These are phyloP conservation scores for Mycena belliarum DNA, from an alignment of 768 basidiomycete species.

Conservation along the genomic window DNA sequence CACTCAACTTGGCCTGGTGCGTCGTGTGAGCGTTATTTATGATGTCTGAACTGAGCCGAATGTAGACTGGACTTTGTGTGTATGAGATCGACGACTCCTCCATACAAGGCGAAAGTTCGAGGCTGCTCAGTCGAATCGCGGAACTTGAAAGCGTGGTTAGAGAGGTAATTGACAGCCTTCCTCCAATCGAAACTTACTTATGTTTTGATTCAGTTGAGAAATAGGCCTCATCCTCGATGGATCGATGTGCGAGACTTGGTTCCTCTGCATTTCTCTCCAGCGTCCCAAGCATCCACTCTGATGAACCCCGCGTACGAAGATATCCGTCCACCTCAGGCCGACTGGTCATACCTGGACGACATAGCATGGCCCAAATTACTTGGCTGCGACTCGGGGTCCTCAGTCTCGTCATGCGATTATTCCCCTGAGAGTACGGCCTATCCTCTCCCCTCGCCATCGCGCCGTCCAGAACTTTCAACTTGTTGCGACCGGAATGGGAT, in stretches of 20 bases:
- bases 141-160: slow-evolving; percentile 84
- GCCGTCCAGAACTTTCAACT: slow-evolving; percentile 41
- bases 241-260: slow-evolving; percentile 25
- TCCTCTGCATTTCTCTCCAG: slow-evolving; percentile 26
- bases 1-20: slow-evolving; percentile 50
- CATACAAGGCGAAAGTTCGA: slow-evolving; percentile 64
- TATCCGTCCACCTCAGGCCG: neutral
- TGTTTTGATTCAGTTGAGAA: slow-evolving; percentile 53
- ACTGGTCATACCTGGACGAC: neutral
- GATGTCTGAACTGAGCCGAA: neutral
- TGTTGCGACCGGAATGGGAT: slow-evolving; percentile 27
- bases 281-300: slow-evolving; percentile 11
- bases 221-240: slow-evolving; percentile 74
- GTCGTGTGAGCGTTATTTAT: slow-evolving; percentile 9
- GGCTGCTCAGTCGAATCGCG: slow-evolving; percentile 72
- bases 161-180: slow-evolving; percentile 46
- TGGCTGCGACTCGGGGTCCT: slow-evolving; percentile 24
- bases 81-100: slow-evolving; percentile 82
- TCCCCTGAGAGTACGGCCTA: slow-evolving; percentile 41
- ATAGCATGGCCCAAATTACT: slow-evolving; percentile 20
- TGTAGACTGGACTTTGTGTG: slow-evolving; percentile 76
- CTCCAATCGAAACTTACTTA: slow-evolving; percentile 29
- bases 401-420: slow-evolving; percentile 27
- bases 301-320: neutral
- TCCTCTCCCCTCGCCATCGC: slow-evolving; percentile 29